Evolutionary conservation across 345 rosid genomes (phyloP), one percentile per base, ranked within the genome.

Genomic region (Atalantia buxifolia): DNA sequence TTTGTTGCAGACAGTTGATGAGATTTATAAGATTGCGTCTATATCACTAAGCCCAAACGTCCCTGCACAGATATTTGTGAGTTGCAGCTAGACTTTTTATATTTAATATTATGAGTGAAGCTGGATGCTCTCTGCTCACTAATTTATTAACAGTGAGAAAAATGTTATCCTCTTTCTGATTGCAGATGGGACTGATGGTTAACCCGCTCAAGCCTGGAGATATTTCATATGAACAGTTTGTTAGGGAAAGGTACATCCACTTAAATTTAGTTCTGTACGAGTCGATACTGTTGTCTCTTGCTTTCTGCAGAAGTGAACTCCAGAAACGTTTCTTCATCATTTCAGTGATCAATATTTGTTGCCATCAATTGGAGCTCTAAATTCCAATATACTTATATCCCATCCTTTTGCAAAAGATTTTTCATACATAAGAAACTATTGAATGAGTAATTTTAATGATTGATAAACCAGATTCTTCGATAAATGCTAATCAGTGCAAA

Each of bases 161-260:
- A 27, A 27, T 40, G 28, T 48, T n/a, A 68, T 21, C 68, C 24
- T 69, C 30, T 75, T 48, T 75, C 65, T 78, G 76, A 76, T 61
- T 80, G 63, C 86, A 94, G 99, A 94, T 96, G 99, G 99, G 99
- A 25, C 55, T 94, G 84, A 94, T 96, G 99, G 97, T 96, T 78
- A 89, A 89, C 86, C 99, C 99, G 30, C 99, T 83, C 40, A 91
- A 90, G 83, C 98, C 97, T 57, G 98, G 97, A 80, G 98, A 96
- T 77, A 90, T 94, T 81, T 96, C 99, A 57, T 96, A 90, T 69
- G 97, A 89, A 31, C 98, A 90, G 66, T 96, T 38, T 68, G 7
- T 78, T 38, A 89, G 95, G 77, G 99, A 96, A 89, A 94, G 99
- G 99, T 96, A 90, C 63, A 65, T 36, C 61, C 74, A 31, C 72